Evolutionary conservation across 192 early-diverging fungal genomes (phyloP), one percentile per base, ranked within the genome.

Genomic region (Coemansia sp.): DNA sequence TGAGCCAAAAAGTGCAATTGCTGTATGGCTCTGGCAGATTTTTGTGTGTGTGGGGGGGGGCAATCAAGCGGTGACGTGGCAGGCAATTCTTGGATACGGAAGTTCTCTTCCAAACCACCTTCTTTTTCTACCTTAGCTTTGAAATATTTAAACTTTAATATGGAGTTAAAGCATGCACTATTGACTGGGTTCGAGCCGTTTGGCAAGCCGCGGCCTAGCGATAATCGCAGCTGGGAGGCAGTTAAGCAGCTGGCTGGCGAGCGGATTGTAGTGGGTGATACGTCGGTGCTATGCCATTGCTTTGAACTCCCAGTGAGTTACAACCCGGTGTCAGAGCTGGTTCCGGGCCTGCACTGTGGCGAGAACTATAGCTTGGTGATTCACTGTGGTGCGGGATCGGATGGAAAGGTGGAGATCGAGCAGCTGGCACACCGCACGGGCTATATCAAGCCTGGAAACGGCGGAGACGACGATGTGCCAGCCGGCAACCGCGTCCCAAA

Each of bases 291-390:
- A 1, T 72, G 76, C 47, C 73, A 76, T 49, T 77, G 75, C 60
- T 72, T 83, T 35, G 75, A 80, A 42, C 71, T 89, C 26, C 88
- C 88, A 19, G 88, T 89, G 6, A 87, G 87, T 66, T 89, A 89
- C 58, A 76, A 62, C 35, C 83, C 80, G 14, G 80, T 89, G 0
- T 66, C 77, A 9, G 69, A 65, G 11, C 46, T 74, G 11, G 50
- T 89, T 10, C 84, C 84, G 28, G 69, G 39, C 32, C 38, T 87
- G 33, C 86, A 88, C 62, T 57, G 14, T 30, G 59, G 66, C 19
- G 63, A 73, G 11, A 14, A 61, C 6, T 87, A 75, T 40, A 80
- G 78, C 52, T 82, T 86, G 14, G 86, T 76, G 28, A 72, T 89
- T 14, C 88, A 89, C 60, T 77, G 86, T 46, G 88, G 88, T 23